These are phyloP conservation scores for Debaryomycetaceae sp. DNA, from an alignment of 1,139 yeast species.

Conservation along the genomic window DNA sequence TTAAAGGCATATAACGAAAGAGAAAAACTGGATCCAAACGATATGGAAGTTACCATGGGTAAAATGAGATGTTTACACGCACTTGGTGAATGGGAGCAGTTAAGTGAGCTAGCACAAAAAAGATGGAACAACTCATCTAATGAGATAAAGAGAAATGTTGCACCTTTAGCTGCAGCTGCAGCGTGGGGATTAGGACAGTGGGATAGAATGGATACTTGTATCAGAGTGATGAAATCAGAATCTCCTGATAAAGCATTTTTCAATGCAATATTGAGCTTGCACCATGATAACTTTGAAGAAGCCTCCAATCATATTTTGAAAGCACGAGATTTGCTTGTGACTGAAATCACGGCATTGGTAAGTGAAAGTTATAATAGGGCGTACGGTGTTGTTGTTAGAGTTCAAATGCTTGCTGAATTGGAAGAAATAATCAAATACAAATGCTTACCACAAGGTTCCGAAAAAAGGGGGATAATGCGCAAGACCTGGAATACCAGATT, in stretches of 20 bases:
- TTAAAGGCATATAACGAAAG: constrained; percentile 80
- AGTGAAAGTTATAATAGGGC: constrained; percentile 97
- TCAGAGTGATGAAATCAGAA: constrained; percentile 83
- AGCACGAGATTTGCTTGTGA: constrained; percentile 86
- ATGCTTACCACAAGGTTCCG: constrained; percentile 77
- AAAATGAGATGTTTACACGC: constrained; percentile 98
- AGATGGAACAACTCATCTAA: constrained; percentile 77
- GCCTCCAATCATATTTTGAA: constrained; percentile 75
- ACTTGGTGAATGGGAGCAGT: constrained; percentile 94
- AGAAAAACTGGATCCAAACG: constrained; percentile 53
- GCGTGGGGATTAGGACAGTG: constrained; percentile 99
- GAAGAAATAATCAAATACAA: constrained; percentile 94
- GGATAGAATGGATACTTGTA: constrained; percentile 94
- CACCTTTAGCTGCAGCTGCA: constrained; percentile 98
- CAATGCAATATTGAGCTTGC: constrained; percentile 83
- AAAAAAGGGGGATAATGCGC: constrained; percentile 72
- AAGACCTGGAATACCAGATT: constrained; percentile 93
- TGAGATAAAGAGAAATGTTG: constrained; percentile 80
- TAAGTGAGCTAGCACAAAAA: constrained; percentile 79
- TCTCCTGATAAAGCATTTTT: constrained; percentile 95
- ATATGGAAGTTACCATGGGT: constrained; percentile 88
- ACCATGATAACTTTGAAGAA: constrained; percentile 79
- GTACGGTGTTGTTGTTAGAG: constrained; percentile 92
- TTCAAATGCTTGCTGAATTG: constrained; percentile 94
- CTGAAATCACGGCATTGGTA: constrained; percentile 91